Base-by-base conservation (phyloP, 2,329 filamentous ascomycete genomes). In the Tolypocladium guangdongense region DNA sequence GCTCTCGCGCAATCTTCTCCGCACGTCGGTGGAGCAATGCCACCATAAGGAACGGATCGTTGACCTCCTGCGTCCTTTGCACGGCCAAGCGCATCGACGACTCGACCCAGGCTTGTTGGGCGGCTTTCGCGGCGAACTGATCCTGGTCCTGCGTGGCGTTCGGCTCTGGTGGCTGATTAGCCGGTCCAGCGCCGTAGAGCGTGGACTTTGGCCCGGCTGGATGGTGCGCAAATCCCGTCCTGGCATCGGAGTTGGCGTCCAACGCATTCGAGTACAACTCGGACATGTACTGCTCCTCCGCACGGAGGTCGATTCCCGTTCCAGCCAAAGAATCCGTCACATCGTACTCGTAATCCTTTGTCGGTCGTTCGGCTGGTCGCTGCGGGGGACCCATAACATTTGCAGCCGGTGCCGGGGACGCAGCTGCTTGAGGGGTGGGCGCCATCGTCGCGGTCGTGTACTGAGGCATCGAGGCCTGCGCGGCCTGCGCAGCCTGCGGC, bases 301-400 rank as follows among this genome's bases (percentile, higher is more conserved):
- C 90, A 55, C 86, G 84, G 48, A 96, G 71, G 72, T 96, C 88
- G 58, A 96, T 90, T 50, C 90, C 90, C 18, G 90, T 92, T 20
- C 87, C 88, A 20, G 86, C 85, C 52, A 96, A 71, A 50, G 90
- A 87, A 71, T 96, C 91, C 59, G 86, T 88, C 47, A 91, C 79
- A 62, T 95, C 89, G 61, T 91, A 83, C 54, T 81, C 74, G 53
- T 77, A 75, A 52, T 78, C 77, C 58, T 83, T 89, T 14, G 79
- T 77, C 45, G 82, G 79, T 58, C 77, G 76, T 54, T 87, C 86
- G 20, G 76, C 75, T 54, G 76, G 82, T 62, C 80, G 82, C 62
- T 78, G 83, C 62, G 79, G 82, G 56, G 73, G 81, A 0, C 77
- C 78, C 80, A 81, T 84, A 50, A 66, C 54, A 14, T 62, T 67